Evolutionary conservation across 352 stramenopile species (phyloP).

Genomic region (Globisporangium takayamanum): DNA sequence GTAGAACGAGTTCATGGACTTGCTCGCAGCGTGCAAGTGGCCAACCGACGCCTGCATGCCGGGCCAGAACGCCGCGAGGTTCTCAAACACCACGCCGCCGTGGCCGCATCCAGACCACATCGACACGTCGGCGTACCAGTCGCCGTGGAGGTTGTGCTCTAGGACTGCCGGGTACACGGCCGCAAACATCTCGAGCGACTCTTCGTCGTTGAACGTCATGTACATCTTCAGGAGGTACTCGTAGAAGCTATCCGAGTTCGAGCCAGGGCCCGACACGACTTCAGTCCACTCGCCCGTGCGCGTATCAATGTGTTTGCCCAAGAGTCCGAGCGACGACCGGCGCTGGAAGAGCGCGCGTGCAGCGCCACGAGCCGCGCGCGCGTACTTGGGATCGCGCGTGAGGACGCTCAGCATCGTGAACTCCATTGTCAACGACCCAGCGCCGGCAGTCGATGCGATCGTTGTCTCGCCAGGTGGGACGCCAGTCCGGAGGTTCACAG

Average conservation of each 20-base stretch:
- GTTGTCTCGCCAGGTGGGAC: conserved; percentile 92
- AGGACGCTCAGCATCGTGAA: conserved; percentile 94
- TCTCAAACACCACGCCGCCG: conserved; percentile 67
- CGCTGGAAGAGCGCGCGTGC: conserved; percentile 74
- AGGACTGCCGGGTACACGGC: conserved; percentile 62
- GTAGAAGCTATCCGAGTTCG: conserved; percentile 98
- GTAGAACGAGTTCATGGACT: conserved; percentile 94
- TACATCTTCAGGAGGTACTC: conserved; percentile 98
- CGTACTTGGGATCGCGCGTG: conserved; percentile 64
- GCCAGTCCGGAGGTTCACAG: conserved; percentile 90
- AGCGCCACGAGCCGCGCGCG: conserved; percentile 47
- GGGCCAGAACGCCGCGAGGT: conserved; percentile 95
- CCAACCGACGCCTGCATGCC: conserved; percentile 94
- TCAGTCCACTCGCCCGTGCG: conserved; percentile 83
- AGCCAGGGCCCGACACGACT: conserved; percentile 72
- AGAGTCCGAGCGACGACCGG: conserved; percentile 74
- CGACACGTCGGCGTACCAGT: conserved; percentile 83
- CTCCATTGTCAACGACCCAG: conserved; percentile 95
- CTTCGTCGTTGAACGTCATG: conserved; percentile 90
- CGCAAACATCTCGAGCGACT: conserved; percentile 91
- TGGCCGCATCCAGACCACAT: conserved; percentile 70
- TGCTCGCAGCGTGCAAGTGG: conserved; percentile 73
- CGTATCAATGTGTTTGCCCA: conserved; percentile 96
- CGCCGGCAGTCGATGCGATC: conserved; percentile 94
- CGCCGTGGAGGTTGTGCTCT: conserved; percentile 64